Evolutionary conservation across 2,329 filamentous ascomycete species (phyloP).

Genomic region (Cadophora malorum): DNA sequence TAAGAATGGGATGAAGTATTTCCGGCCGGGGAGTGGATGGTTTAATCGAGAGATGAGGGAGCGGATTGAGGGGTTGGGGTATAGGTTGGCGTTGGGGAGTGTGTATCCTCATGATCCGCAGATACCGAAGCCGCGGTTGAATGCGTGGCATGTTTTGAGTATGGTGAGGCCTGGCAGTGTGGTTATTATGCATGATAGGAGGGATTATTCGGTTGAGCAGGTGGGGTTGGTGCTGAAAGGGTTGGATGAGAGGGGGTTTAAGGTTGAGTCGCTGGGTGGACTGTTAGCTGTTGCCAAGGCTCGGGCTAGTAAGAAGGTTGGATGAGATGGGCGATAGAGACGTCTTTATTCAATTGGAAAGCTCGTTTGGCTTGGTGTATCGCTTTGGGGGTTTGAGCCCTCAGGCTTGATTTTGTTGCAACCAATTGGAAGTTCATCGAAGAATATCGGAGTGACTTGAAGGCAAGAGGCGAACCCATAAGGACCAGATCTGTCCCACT

Average conservation of each 20-base stretch:
- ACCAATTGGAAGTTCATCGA: too few relatives aligned
- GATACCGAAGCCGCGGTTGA: slow-evolving; percentile 71
- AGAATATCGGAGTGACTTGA: too few relatives aligned
- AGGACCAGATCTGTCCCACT: too few relatives aligned
- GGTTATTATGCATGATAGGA: slow-evolving; percentile 84
- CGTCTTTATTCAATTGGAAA: not conserved
- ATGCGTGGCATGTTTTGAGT: slow-evolving; percentile 80
- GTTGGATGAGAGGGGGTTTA: slow-evolving; percentile 72
- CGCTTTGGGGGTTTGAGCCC: not conserved
- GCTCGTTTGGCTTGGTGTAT: not conserved
- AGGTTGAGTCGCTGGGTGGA: slow-evolving; percentile 73
- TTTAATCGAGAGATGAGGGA: slow-evolving; percentile 75
- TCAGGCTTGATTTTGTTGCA: not conserved
- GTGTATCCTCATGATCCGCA: slow-evolving; percentile 95
- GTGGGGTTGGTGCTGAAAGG: slow-evolving; percentile 74
- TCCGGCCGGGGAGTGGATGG: slow-evolving; percentile 84
- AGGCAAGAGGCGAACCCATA: too few relatives aligned
- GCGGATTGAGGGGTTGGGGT: slow-evolving; percentile 65
- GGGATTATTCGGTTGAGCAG: slow-evolving; percentile 86
- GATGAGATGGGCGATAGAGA: slow-evolving; percentile 9
- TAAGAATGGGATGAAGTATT: slow-evolving; percentile 66
- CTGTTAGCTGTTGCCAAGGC: slow-evolving; percentile 54
- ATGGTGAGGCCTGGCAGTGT: slow-evolving; percentile 79
- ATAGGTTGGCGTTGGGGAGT: slow-evolving; percentile 77
- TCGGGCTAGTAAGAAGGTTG: slow-evolving; percentile 24